phyloP scores from a whole-genome alignment of 371 early-diverging fungal species.

The Phascolomyces articulosus region DNA sequence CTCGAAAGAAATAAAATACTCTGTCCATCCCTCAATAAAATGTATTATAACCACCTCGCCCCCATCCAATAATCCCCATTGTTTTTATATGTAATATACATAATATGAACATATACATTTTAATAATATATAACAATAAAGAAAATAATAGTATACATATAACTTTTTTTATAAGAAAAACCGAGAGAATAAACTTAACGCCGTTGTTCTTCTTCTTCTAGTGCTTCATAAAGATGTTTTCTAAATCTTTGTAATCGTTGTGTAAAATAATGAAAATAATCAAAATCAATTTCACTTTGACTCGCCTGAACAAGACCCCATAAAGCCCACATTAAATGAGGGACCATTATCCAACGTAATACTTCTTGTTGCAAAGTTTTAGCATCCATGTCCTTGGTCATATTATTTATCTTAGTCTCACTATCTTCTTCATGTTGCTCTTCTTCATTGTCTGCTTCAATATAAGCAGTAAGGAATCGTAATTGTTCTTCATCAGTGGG shows the following conservation, averaged over 20 bases:
- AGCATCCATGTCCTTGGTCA: constrained; percentile 4
- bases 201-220: neutral
- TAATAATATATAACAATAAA: no score
- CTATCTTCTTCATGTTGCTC: no score
- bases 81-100: no score
- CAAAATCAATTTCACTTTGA: constrained; percentile 83
- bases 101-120: no score
- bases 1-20: neutral
- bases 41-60: no score
- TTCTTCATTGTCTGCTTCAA: constrained; percentile 34
- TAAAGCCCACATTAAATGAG: constrained; percentile 81
- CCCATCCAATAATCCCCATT: no score
- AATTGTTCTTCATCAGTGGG: constrained; percentile 63
- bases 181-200: no score
- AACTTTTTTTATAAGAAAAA: neutral
- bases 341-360: constrained; percentile 58
- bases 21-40: neutral
- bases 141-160: no score
- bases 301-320: constrained; percentile 86
- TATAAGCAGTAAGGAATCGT: constrained; percentile 68
- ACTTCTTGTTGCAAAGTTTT: constrained; percentile 37
- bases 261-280: constrained; percentile 73
- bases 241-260: constrained; percentile 60
- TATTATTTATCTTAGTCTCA: no score
- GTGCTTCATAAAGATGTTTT: neutral